Evolutionary conservation across 2,329 filamentous ascomycete species (phyloP), one percentile per base, ranked within the genome.

Genomic region (Penicillium polonicum): DNA sequence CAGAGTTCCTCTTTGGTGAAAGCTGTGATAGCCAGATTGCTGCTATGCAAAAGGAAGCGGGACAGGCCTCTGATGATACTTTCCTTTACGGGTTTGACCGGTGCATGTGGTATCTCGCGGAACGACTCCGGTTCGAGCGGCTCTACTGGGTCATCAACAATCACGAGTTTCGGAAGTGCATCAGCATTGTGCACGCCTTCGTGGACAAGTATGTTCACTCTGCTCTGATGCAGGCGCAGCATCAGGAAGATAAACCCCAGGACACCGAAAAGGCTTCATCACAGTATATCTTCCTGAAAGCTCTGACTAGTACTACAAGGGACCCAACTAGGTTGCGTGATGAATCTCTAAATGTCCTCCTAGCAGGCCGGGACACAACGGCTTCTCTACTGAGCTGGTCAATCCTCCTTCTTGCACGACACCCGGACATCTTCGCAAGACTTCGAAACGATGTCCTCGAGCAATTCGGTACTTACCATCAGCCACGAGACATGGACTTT

Each of bases 321-420:
- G 52, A 56, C 12, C 48, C 36, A 0, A 5, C 38, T 3, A 19
- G n/a, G n/a, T n/a, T 83, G 77, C 58, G 80, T 78, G 90, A 94
- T 74, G 90, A 95, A 74, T 79, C 94, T 53, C 81, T 92, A 29
- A 85, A 87, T 41, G 82, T 94, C 3, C 81, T 95, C 1, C 81
- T 95, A 15, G 91, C 91, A 1, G 90, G 89, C 9, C 61, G 70
- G 19, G 91, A 95, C 72, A 94, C 91, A 13, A 95, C 91, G 0
- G 90, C 90, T 35, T 83, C 82, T 10, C 89, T 88, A 0, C 80
- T 95, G 0, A 88, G 85, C 0, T 94, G 89, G 88, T 78, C 83
- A 21, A 80, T 94, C 56, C 91, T 92, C 72, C 89, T 94, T 72
- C 80, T 96, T 1, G 83, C 85, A 41, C 83, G 84, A n/a, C 81